Conservation (phyloP, 805 yeast species). For the Priceomyces fermenticarens region DNA sequence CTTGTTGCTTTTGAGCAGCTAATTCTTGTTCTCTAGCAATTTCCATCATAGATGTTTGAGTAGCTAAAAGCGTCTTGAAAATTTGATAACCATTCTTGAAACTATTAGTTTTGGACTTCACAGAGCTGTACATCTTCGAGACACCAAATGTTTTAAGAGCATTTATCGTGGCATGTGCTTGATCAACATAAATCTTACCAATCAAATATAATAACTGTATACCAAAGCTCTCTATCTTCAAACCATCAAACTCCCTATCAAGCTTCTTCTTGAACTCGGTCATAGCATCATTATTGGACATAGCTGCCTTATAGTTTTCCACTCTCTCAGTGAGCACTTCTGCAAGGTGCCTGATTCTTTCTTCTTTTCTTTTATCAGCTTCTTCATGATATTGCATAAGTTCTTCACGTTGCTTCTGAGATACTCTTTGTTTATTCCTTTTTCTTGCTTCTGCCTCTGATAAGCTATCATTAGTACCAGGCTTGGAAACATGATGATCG, state of each 20-base stretch:
- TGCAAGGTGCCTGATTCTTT: constrained; percentile 50
- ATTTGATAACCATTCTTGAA: constrained; percentile 83
- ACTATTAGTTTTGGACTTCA: constrained; percentile 79
- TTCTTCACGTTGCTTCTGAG: constrained; percentile 46
- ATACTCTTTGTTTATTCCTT: constrained; percentile 28
- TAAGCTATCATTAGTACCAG: background rate
- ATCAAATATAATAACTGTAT: constrained; percentile 79
- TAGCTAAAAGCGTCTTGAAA: constrained; percentile 81
- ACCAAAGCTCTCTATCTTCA: constrained; percentile 95
- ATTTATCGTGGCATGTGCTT: constrained; percentile 69
- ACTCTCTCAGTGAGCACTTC: constrained; percentile 48
- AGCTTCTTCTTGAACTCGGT: constrained; percentile 52
- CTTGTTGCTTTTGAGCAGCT: constrained; percentile 17
- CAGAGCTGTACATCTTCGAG: constrained; percentile 75
- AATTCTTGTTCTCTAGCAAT: constrained; percentile 68
- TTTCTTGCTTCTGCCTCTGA: constrained; percentile 22
- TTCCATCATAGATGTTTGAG: constrained; percentile 68
- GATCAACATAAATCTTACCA: constrained; percentile 72
- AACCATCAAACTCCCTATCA: constrained; percentile 63
- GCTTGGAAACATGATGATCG: constrained; percentile 1
- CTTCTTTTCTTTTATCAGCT: constrained; percentile 47
- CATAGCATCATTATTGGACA: constrained; percentile 58
- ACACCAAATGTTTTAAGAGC: constrained; percentile 84
- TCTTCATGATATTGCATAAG: constrained; percentile 50
- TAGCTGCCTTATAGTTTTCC: constrained; percentile 53